A percentile compares a stretch with the other conserved stretches of the same genome.
Evolutionary conservation across 257 asterid species (phyloP).

Genomic region (Primulina tabacum): DNA sequence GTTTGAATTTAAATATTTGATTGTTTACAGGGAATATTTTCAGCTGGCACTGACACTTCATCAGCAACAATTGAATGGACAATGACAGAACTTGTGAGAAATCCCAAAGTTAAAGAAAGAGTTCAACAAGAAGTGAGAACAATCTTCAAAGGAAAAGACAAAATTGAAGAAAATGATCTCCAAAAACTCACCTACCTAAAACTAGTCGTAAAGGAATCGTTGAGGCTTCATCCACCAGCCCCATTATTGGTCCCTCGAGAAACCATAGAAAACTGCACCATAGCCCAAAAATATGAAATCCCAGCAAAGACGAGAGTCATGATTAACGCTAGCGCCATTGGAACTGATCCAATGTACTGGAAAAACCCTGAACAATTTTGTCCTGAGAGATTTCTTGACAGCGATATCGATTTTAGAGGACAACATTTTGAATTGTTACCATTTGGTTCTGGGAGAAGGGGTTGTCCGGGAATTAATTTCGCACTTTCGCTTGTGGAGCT

Average conservation of each 20-base stretch:
- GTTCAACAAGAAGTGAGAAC: neutral
- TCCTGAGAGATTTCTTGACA: conserved; percentile 16
- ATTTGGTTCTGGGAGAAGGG: conserved; percentile 10
- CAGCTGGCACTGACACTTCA: conserved; percentile 4
- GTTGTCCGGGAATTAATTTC: conserved; percentile 4
- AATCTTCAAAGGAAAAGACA: no score
- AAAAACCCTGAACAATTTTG: conserved; percentile 1
- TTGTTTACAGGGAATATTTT: conserved; percentile 1
- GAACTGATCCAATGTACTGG: conserved; percentile 1
- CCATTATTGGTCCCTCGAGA: conserved; percentile 10
- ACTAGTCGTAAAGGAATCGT: conserved; percentile 1
- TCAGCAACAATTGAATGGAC: neutral
- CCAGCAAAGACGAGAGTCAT: no score
- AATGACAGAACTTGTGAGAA: neutral
- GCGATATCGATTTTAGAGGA: conserved; percentile 1
- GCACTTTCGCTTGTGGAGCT: conserved; percentile 2
- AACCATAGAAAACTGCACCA: neutral
- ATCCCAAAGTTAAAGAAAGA: neutral
- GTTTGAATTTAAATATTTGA: no score
- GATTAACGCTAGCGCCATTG: no score
- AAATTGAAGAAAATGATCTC: neutral
- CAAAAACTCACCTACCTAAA: neutral
- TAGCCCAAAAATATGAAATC: no score
- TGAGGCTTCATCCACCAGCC: conserved; percentile 15
- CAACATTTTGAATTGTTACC: neutral